phyloP scores from a whole-genome alignment of 148 eudicot genomes.

The Drosera capensis region DNA sequence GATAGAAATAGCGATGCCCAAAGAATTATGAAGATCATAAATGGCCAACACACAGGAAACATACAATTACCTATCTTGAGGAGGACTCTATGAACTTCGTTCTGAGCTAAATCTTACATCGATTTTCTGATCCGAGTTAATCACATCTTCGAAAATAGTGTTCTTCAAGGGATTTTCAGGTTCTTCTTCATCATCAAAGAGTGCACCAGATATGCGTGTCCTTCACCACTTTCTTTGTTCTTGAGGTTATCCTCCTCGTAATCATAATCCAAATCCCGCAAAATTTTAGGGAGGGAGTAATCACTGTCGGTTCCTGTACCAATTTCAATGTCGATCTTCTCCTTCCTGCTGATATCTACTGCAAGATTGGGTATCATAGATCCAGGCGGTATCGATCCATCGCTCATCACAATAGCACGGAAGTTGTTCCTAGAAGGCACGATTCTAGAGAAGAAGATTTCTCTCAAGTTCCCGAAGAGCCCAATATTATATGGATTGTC shows the following conservation, averaged over 20 bases:
- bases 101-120: constrained; percentile 19
- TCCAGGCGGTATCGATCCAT: constrained; percentile 21
- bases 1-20: too few relatives aligned
- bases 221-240: constrained; percentile 26
- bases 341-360: constrained; percentile 40
- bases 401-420: constrained; percentile 38
- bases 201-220: constrained; percentile 20
- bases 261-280: constrained; percentile 58
- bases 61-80: constrained; percentile 19
- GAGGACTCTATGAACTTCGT: constrained; percentile 6
- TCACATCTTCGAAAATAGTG: constrained; percentile 31
- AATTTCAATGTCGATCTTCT: constrained; percentile 70
- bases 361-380: constrained; percentile 14
- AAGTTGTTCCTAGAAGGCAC: constrained; percentile 53
- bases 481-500: constrained; percentile 74
- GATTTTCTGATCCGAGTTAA: constrained; percentile 15
- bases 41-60: background rate
- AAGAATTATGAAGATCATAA: too few relatives aligned
- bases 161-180: constrained; percentile 13
- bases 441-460: constrained; percentile 45
- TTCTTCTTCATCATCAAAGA: constrained; percentile 24
- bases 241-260: constrained; percentile 42
- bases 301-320: constrained; percentile 29
- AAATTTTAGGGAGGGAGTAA: constrained; percentile 59
- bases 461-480: constrained; percentile 31